These are phyloP conservation scores for Globisporangium viniferum DNA, from an alignment of 352 stramenopile genomes.

Conservation along the genomic window DNA sequence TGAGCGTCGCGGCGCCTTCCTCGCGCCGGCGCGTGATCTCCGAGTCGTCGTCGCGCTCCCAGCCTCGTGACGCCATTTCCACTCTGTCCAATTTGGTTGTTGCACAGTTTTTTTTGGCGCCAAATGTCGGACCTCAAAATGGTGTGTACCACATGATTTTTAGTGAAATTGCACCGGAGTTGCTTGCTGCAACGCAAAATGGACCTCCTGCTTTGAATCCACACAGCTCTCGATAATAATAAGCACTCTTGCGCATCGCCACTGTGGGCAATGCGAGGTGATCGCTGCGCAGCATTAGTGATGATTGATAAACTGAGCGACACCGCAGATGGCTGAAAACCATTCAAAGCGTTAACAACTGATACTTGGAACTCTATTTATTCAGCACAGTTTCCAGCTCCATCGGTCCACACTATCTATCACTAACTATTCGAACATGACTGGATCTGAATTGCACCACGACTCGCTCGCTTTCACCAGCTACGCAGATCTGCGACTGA, in stretches of 20 bases:
- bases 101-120: not conserved
- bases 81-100: not conserved
- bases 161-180: not conserved
- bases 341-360: not conserved
- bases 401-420: not conserved
- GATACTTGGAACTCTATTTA: not conserved
- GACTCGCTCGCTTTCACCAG: not conserved
- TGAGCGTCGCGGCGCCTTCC: slow-evolving; percentile 13
- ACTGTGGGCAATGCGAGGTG: too few species aligned
- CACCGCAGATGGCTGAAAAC: too few species aligned
- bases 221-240: too few species aligned
- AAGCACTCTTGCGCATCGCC: too few species aligned
- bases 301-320: too few species aligned
- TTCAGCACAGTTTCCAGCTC: not conserved
- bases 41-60: slow-evolving; percentile 54
- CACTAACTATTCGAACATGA: slow-evolving; percentile 6
- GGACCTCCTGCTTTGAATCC: too few species aligned
- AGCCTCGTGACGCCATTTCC: slow-evolving; percentile 45
- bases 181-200: too few species aligned
- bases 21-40: slow-evolving; percentile 23
- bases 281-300: too few species aligned
- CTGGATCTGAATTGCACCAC: not conserved
- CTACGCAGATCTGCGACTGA: slow-evolving; percentile 25
- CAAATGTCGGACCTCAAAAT: not conserved
- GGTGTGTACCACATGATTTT: slow-evolving; percentile 4